Evolutionary conservation across 2,329 filamentous ascomycete genomes (phyloP), one percentile per base, ranked within the genome.

Genomic region (Talaromyces rugulosus): DNA sequence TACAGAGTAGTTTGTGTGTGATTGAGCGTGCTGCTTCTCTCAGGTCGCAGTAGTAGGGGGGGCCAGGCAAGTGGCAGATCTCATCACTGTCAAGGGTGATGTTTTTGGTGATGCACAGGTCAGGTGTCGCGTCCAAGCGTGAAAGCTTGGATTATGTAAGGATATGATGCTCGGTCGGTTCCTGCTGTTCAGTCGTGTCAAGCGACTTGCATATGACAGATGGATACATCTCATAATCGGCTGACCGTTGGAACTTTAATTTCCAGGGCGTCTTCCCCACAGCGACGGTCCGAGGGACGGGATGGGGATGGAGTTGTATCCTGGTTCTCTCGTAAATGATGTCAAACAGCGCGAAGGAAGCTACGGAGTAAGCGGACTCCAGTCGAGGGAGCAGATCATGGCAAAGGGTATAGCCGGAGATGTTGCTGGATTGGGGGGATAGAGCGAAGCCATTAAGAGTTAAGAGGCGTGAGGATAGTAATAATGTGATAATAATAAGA

Each of bases 171-270:
- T 28, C 9, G 50, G 27, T 28, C 42, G 8, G 50, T 33, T 53
- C 30, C 50, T 53, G 18, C 44, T n/a, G n/a, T n/a, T 47, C 44
- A 47, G 44, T 47, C 44, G 27, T 31, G 50, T 31, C 50, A 12
- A 53, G 27, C 50, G 28, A 31, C 28, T 31, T 53, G 50, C 50
- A 53, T 53, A 53, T 53, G 50, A 53, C 50, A 53, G 50, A 53
- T 33, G 28, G 50, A 53, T 31, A 31, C 12, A 53, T 53, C 44
- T 47, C 50, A 53, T 53, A 12, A 31, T 53, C 50, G 50, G 28
- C 50, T 31, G 27, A 12, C 50, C 50, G 50, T 53, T 53, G 27
- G 50, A 53, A 53, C 50, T 53, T 53, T 53, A 53, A 53, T 53
- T 53, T 9, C 50, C 31, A 27, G 50, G 28, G 9, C 12, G 11